Evolutionary conservation across 768 basidiomycete species (phyloP).

Genomic region (Trametes meyenii): DNA sequence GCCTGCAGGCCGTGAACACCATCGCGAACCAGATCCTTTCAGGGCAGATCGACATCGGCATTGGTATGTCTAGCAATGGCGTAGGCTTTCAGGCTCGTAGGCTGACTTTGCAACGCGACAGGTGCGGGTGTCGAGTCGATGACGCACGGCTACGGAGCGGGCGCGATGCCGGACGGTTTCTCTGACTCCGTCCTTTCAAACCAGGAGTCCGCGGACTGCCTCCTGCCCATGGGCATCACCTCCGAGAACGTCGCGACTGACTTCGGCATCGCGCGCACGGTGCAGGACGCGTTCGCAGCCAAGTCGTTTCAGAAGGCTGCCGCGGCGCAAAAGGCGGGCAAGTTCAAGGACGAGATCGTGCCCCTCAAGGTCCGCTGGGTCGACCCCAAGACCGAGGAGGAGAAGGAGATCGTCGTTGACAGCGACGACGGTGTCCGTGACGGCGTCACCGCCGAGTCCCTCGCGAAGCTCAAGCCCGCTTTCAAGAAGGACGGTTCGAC

Average conservation of each 20-base stretch:
- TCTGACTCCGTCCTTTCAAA: conserved; percentile 67
- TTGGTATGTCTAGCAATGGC: conserved; percentile 53
- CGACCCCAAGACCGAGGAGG: conserved; percentile 76
- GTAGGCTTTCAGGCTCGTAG: not conserved
- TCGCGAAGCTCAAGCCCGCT: conserved; percentile 84
- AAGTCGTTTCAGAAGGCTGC: conserved; percentile 84
- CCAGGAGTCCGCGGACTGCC: conserved; percentile 77
- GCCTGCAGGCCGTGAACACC: conserved; percentile 78
- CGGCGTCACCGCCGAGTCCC: conserved; percentile 77
- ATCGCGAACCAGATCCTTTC: conserved; percentile 79
- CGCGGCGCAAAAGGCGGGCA: conserved; percentile 76
- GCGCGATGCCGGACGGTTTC: conserved; percentile 56
- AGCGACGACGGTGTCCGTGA: conserved; percentile 85
- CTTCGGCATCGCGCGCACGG: conserved; percentile 69
- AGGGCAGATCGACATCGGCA: conserved; percentile 88
- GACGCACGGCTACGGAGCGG: conserved; percentile 74
- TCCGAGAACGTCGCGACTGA: conserved; percentile 90
- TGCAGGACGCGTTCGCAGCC: conserved; percentile 87
- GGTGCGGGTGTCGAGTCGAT: conserved; percentile 91
- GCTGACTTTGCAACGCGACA: conserved; percentile 29
- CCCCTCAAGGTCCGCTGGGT: conserved; percentile 71
- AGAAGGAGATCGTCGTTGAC: conserved; percentile 69
- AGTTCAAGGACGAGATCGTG: conserved; percentile 82
- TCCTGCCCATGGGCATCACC: conserved; percentile 90
- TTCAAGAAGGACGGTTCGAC: conserved; percentile 77